phyloP scores from a whole-genome alignment of 1,284 basidiomycete species.

The Cryptococcus floricola region DNA sequence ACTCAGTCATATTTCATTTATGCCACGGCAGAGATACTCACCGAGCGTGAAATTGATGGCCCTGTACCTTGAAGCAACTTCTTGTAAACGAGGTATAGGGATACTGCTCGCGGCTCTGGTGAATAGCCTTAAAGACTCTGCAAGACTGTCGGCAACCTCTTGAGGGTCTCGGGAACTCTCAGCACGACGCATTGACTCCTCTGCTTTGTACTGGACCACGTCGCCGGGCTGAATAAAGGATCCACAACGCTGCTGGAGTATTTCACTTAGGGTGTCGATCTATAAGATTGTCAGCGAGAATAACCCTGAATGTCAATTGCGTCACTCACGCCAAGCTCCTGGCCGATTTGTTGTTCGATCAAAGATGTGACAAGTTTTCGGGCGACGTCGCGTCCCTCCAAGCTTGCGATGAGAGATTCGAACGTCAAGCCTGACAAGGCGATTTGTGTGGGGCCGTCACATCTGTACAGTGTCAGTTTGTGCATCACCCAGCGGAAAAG shows the following conservation, averaged over 20 bases:
- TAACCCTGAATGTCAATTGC: neutral
- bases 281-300: constrained; percentile 40
- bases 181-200: constrained; percentile 87
- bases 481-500: neutral
- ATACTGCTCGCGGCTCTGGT: constrained; percentile 79
- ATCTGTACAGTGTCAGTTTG: constrained; percentile 1
- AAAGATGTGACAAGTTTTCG: constrained; percentile 87
- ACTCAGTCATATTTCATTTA: neutral
- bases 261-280: constrained; percentile 94
- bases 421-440: constrained; percentile 68
- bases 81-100: constrained; percentile 76
- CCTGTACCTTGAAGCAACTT: constrained; percentile 81
- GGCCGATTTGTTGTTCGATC: constrained; percentile 95
- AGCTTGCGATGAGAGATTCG: constrained; percentile 75
- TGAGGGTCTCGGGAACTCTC: constrained; percentile 69
- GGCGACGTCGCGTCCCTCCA: constrained; percentile 76
- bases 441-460: constrained; percentile 58
- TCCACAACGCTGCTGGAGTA: constrained; percentile 88
- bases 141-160: constrained; percentile 70
- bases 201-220: constrained; percentile 97
- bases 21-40: constrained; percentile 30
- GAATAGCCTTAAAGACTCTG: constrained; percentile 80
- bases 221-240: constrained; percentile 98
- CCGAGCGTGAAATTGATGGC: constrained; percentile 76
- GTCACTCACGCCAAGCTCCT: constrained; percentile 78